phyloP scores from a whole-genome alignment of 495 filamentous ascomycete species.

The Penicillium argentinense region DNA sequence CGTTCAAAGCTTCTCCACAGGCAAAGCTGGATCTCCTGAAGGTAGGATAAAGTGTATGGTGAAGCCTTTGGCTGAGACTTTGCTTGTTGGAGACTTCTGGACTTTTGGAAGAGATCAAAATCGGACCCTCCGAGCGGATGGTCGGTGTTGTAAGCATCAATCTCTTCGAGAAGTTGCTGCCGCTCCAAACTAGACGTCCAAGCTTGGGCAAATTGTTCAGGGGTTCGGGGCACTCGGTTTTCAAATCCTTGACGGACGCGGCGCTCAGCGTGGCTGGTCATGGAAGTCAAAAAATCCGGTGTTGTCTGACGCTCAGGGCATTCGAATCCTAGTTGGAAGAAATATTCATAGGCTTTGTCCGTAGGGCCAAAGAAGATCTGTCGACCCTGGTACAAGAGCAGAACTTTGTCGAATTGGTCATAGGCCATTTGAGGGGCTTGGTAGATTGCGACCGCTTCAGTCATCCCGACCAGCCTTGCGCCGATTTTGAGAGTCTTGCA shows the following conservation, averaged over 20 bases:
- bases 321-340: constrained; percentile 52
- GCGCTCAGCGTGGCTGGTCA: background rate
- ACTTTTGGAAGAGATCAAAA: constrained; percentile 18
- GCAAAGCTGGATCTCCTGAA: too few species aligned
- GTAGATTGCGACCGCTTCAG: constrained; percentile 69
- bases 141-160: background rate
- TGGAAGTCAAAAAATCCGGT: background rate
- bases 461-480: constrained; percentile 68
- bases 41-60: too few species aligned
- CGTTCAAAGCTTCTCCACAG: too few species aligned
- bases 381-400: constrained; percentile 54
- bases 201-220: background rate
- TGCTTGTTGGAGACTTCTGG: too few species aligned
- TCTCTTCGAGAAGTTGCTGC: background rate
- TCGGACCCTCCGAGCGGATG: constrained; percentile 2
- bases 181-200: background rate
- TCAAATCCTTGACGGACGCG: background rate
- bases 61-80: too few species aligned
- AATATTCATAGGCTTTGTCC: constrained; percentile 52
- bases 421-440: constrained; percentile 79
- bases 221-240: background rate
- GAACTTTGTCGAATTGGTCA: constrained; percentile 53
- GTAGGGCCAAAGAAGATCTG: constrained; percentile 59
- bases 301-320: constrained; percentile 15
- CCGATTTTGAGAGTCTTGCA: constrained; percentile 62